Percentiles rank a stretch among this genome's conserved stretches.
Evolutionary conservation across 2,329 filamentous ascomycete species (phyloP).

Genomic region (Xylaria sp.): DNA sequence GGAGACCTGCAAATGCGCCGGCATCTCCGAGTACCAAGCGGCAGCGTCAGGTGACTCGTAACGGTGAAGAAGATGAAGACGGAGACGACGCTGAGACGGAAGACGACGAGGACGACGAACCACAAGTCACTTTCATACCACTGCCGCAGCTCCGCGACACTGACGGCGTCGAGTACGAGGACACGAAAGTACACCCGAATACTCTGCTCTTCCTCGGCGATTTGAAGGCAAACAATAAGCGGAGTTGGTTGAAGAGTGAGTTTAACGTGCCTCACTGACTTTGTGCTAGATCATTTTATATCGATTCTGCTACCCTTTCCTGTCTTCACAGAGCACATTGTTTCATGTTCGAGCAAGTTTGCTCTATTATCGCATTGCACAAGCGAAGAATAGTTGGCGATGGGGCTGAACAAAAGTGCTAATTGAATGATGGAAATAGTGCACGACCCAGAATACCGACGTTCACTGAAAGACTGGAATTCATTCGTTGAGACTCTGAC

Average conservation of each 20-base stretch:
- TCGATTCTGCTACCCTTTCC: not conserved
- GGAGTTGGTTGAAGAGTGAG: slow-evolving; percentile 64
- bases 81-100: slow-evolving; percentile 26
- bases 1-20: slow-evolving; percentile 1
- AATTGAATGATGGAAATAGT: slow-evolving; percentile 51
- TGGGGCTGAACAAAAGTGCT: not conserved
- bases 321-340: not conserved
- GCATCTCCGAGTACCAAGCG: slow-evolving; percentile 4
- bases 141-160: slow-evolving; percentile 49
- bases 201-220: slow-evolving; percentile 64
- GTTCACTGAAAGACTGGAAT: slow-evolving; percentile 80
- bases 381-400: not conserved
- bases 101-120: slow-evolving; percentile 47
- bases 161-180: slow-evolving; percentile 55
- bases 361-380: not conserved
- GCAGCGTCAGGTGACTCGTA: slow-evolving; percentile 30
- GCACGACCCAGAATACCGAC: slow-evolving; percentile 79
- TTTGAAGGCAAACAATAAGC: slow-evolving; percentile 64
- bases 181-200: slow-evolving; percentile 61
- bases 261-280: not conserved
- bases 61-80: slow-evolving; percentile 35
- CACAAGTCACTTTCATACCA: slow-evolving; percentile 49
- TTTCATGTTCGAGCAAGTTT: not conserved
- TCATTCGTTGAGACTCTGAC: slow-evolving; percentile 77
- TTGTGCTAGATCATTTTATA: not conserved